Evolutionary conservation across 192 early-diverging fungal species (phyloP).

Genomic region (Coemansia sp.): DNA sequence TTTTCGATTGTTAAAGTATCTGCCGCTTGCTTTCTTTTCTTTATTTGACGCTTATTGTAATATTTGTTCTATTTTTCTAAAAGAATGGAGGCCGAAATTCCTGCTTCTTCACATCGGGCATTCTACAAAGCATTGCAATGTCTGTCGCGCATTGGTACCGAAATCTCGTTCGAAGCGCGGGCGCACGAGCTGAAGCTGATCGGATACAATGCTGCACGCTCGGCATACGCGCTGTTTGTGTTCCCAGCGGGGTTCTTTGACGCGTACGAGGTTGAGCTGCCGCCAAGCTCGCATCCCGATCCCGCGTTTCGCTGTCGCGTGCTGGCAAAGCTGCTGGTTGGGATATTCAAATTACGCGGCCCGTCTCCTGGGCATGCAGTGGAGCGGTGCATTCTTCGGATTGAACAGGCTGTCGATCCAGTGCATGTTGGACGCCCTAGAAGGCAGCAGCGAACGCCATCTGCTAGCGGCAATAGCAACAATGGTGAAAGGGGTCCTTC

Average conservation of each 20-base stretch:
- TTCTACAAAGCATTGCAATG: constrained; percentile 62
- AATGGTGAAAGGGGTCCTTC: not conserved
- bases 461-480: not conserved
- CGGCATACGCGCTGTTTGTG: constrained; percentile 61
- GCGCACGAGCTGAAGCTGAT: constrained; percentile 57
- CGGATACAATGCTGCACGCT: constrained; percentile 68
- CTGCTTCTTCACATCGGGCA: constrained; percentile 45
- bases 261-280: constrained; percentile 51
- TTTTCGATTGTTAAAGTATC: not conserved
- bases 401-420: constrained; percentile 28
- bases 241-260: constrained; percentile 68
- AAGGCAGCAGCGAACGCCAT: constrained; percentile 6
- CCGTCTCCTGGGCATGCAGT: constrained; percentile 21
- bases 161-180: constrained; percentile 62
- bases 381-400: constrained; percentile 38
- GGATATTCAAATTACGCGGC: constrained; percentile 43
- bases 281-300: constrained; percentile 7
- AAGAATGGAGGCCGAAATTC: constrained; percentile 51
- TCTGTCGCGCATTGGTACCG: constrained; percentile 62
- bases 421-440: constrained; percentile 5
- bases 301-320: constrained; percentile 43
- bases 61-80: not conserved
- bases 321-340: constrained; percentile 40
- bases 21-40: not conserved
- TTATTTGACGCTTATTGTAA: not conserved